A percentile compares a stretch with the other conserved stretches of the same genome.
Conservation (phyloP, 2,329 filamentous ascomycete species). For the Apiospora pterosperma region DNA sequence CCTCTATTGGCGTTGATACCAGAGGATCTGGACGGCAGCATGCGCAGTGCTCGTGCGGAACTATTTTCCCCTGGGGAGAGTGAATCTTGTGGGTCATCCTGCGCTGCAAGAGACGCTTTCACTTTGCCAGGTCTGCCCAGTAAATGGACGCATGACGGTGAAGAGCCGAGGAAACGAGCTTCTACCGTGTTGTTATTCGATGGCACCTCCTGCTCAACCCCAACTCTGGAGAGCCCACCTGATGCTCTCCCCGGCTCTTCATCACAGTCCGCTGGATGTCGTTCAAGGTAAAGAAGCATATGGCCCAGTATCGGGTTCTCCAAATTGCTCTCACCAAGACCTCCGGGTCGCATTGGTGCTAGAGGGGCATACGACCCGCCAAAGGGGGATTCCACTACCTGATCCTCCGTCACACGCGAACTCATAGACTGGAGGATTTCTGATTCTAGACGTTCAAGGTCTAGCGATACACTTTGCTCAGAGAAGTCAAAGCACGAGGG, state of each 20-base stretch:
- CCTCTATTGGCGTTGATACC: background rate
- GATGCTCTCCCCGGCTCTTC: background rate
- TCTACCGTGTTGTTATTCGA: background rate
- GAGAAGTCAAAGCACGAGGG: background rate
- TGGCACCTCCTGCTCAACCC: background rate
- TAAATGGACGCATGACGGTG: background rate
- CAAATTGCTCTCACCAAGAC: background rate
- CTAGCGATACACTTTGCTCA: background rate
- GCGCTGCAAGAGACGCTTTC: background rate
- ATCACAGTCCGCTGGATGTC: background rate
- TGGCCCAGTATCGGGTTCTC: background rate
- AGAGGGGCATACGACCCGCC: too few species aligned
- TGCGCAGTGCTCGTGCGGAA: background rate
- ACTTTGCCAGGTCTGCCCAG: background rate
- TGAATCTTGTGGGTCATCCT: background rate
- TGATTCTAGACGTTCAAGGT: background rate
- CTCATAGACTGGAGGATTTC: too few species aligned
- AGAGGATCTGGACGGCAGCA: background rate
- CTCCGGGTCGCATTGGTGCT: background rate
- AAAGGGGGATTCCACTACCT: too few species aligned
- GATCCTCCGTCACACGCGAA: too few species aligned
- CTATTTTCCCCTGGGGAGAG: background rate
- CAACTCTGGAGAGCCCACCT: background rate
- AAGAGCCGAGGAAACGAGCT: background rate
- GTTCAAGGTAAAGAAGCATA: background rate